phyloP scores from a whole-genome alignment of 2,329 filamentous ascomycete genomes.

The Xylariomycetidae sp. region DNA sequence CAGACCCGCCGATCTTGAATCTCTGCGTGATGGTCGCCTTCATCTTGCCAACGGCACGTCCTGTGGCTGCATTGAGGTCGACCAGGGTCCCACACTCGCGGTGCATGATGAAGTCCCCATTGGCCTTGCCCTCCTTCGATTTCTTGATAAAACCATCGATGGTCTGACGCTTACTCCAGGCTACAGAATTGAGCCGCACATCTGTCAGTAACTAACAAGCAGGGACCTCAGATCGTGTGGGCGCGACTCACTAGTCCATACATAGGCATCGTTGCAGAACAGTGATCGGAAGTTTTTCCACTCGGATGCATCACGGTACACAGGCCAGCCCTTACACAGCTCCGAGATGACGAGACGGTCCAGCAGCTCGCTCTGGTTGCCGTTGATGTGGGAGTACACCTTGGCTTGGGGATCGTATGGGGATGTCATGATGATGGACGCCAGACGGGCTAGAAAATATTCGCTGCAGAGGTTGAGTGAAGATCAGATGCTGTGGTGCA shows the following conservation, averaged over 20 bases:
- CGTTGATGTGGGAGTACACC: conserved; percentile 42
- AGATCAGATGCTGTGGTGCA: too few relatives aligned
- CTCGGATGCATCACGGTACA: conserved; percentile 49
- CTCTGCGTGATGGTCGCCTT: conserved; percentile 51
- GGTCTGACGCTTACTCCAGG: conserved; percentile 39
- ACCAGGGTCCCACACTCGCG: conserved; percentile 46
- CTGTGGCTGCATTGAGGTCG: conserved; percentile 34
- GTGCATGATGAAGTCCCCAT: conserved; percentile 54
- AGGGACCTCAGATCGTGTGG: background rate
- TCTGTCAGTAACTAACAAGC: background rate
- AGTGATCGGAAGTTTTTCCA: conserved; percentile 48
- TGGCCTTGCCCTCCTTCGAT: conserved; percentile 45
- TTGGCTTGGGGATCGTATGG: conserved; percentile 22
- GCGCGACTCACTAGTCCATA: conserved; percentile 43
- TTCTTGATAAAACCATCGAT: conserved; percentile 44
- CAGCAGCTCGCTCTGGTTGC: conserved; percentile 33
- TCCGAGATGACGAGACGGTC: conserved; percentile 43
- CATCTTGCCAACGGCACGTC: conserved; percentile 47
- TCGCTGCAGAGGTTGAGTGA: too few relatives aligned
- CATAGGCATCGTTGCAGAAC: conserved; percentile 40
- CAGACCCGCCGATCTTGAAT: conserved; percentile 28
- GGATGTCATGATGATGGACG: conserved; percentile 25
- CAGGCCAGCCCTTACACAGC: conserved; percentile 50
- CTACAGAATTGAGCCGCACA: conserved; percentile 21
- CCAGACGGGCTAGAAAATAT: too few relatives aligned